These are phyloP conservation scores for Fusarium poae DNA, from an alignment of 2,329 filamentous ascomycete genomes.

Conservation along the genomic window DNA sequence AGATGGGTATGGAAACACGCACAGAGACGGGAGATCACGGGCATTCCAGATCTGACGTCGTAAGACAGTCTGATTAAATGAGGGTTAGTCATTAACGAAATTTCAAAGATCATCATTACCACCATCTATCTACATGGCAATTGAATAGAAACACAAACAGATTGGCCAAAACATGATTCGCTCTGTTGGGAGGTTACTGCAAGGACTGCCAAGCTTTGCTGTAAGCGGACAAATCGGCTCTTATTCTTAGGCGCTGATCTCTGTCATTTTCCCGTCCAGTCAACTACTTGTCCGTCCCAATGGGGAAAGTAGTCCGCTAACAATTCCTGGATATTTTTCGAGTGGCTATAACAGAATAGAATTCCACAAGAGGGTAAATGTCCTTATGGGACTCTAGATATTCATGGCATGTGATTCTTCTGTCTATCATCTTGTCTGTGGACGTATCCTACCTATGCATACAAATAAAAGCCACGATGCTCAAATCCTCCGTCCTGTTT, in stretches of 20 bases:
- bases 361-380: not conserved
- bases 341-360: not conserved
- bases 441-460: rapidly evolving
- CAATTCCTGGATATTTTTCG: not conserved
- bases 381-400: rapidly evolving
- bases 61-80: no score
- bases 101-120: no score
- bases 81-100: no score
- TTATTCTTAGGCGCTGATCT: not conserved
- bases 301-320: not conserved
- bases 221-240: constrained; percentile 19
- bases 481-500: no score
- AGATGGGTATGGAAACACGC: not conserved
- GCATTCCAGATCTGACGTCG: no score
- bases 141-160: not conserved
- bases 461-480: not conserved
- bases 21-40: no score
- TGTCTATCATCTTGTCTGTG: not conserved
- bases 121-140: not conserved
- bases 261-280: not conserved
- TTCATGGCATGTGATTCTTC: not conserved
- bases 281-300: not conserved
- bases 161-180: not conserved
- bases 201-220: not conserved
- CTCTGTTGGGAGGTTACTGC: not conserved